Conservation (phyloP, 768 basidiomycete genomes). For the Amanita rubescens region DNA sequence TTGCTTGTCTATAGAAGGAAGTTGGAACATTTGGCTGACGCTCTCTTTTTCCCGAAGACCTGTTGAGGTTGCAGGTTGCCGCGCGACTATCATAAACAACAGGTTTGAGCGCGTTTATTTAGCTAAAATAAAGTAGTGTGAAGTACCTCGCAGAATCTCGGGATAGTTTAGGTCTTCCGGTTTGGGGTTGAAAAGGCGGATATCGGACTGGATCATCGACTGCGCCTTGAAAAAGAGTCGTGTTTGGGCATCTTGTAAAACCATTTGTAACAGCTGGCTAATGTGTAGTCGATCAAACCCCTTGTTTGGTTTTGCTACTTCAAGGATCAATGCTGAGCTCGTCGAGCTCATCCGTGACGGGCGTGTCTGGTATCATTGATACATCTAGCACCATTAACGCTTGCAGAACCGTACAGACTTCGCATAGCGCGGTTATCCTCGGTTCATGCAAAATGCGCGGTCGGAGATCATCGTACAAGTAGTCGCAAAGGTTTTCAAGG, state of each 20-base stretch:
- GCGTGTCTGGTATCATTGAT: slow-evolving; percentile 23
- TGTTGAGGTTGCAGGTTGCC: slow-evolving; percentile 33
- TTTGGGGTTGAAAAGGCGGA: slow-evolving; percentile 74
- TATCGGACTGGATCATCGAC: slow-evolving; percentile 82
- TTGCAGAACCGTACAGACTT: slow-evolving; percentile 93
- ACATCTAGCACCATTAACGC: slow-evolving; percentile 94
- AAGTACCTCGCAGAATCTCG: slow-evolving; percentile 60
- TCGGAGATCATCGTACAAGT: slow-evolving; percentile 91
- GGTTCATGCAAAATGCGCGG: slow-evolving; percentile 94
- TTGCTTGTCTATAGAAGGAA: slow-evolving; percentile 65
- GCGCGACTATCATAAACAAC: slow-evolving; percentile 28
- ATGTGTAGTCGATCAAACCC: slow-evolving; percentile 66
- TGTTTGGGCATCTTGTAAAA: slow-evolving; percentile 95
- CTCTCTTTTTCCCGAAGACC: slow-evolving; percentile 64
- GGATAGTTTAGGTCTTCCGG: slow-evolving; percentile 83
- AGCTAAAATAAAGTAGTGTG: slow-evolving; percentile 16
- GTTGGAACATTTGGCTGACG: slow-evolving; percentile 58
- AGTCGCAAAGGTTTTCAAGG: slow-evolving; percentile 86
- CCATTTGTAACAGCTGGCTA: slow-evolving; percentile 76
- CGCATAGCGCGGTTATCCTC: slow-evolving; percentile 79
- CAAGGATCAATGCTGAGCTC: slow-evolving; percentile 35
- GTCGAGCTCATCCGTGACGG: slow-evolving; percentile 25
- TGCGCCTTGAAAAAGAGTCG: slow-evolving; percentile 95
- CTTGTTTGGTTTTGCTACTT: slow-evolving; percentile 18
- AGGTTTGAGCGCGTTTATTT: neutral